These are phyloP conservation scores for Angophora floribunda DNA, from an alignment of 345 rosid species.

Conservation along the genomic window DNA sequence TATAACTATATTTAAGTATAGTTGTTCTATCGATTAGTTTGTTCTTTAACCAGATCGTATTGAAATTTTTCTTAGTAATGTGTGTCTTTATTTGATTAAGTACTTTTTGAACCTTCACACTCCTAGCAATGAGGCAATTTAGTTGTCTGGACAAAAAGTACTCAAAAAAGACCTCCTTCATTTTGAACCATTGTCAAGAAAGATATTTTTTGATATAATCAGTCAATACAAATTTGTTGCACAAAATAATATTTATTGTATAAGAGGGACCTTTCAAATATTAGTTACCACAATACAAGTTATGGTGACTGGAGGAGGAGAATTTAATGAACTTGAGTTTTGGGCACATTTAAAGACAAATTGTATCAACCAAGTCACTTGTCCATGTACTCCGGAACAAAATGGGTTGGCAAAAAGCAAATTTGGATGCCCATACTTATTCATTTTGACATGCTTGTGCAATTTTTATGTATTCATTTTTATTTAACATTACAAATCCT, in stretches of 20 bases:
- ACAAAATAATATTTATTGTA: neutral
- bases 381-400: fast-evolving
- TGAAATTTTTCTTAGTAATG: no score
- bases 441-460: neutral
- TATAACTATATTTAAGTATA: neutral
- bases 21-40: neutral
- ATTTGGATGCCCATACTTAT: neutral
- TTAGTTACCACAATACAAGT: neutral
- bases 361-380: neutral
- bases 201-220: no score
- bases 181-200: neutral
- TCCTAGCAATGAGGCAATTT: neutral
- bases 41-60: neutral
- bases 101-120: neutral
- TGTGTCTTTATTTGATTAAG: neutral
- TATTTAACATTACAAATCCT: neutral
- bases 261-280: neutral
- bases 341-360: neutral
- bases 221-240: neutral
- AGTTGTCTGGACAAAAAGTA: neutral
- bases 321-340: neutral
- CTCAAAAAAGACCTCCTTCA: neutral
- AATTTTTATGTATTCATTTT: neutral
- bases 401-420: no score
- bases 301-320: neutral